Percentiles rank a stretch among this genome's conserved stretches.
phyloP scores from a whole-genome alignment of 805 yeast species.

The Isabelozyma rhagii region DNA sequence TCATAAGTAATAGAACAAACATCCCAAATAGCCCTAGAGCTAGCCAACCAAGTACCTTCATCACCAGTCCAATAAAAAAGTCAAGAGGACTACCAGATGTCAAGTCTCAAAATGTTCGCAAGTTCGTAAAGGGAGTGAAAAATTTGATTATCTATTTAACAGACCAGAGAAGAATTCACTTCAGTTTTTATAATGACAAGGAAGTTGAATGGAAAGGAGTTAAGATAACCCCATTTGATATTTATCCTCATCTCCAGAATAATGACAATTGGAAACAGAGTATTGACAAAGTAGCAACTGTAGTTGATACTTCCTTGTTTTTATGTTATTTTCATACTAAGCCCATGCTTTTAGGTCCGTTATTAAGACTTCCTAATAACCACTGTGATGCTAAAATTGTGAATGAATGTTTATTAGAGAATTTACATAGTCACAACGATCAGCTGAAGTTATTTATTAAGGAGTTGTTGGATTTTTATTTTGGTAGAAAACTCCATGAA shows the following conservation, averaged over 20 bases:
- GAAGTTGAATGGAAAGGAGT: slow-evolving; percentile 45
- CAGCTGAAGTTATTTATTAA: slow-evolving; percentile 43
- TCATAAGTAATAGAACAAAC: slow-evolving; percentile 1
- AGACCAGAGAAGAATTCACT: slow-evolving; percentile 50
- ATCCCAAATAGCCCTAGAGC: slow-evolving; percentile 1
- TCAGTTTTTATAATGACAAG: slow-evolving; percentile 35
- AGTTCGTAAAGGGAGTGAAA: slow-evolving; percentile 34
- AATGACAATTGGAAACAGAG: slow-evolving; percentile 14
- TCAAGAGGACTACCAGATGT: slow-evolving; percentile 3
- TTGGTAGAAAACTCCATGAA: slow-evolving; percentile 55
- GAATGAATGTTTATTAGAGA: slow-evolving; percentile 45
- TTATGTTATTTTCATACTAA: slow-evolving; percentile 66
- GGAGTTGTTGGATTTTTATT: slow-evolving; percentile 78
- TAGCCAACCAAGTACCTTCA: slow-evolving; percentile 3
- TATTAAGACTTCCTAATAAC: slow-evolving; percentile 69
- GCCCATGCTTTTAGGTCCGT: slow-evolving; percentile 76
- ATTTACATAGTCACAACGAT: slow-evolving; percentile 20
- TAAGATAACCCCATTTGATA: slow-evolving; percentile 38
- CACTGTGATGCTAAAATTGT: slow-evolving; percentile 68
- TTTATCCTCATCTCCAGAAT: slow-evolving; percentile 30
- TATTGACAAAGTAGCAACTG: slow-evolving; percentile 31
- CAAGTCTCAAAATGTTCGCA: slow-evolving; percentile 19
- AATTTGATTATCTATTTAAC: slow-evolving; percentile 47
- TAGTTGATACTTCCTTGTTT: slow-evolving; percentile 78
- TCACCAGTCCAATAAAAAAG: neutral